Evolutionary conservation across 2,329 filamentous ascomycete genomes (phyloP).

Genomic region (Colletotrichum tamarilloi): DNA sequence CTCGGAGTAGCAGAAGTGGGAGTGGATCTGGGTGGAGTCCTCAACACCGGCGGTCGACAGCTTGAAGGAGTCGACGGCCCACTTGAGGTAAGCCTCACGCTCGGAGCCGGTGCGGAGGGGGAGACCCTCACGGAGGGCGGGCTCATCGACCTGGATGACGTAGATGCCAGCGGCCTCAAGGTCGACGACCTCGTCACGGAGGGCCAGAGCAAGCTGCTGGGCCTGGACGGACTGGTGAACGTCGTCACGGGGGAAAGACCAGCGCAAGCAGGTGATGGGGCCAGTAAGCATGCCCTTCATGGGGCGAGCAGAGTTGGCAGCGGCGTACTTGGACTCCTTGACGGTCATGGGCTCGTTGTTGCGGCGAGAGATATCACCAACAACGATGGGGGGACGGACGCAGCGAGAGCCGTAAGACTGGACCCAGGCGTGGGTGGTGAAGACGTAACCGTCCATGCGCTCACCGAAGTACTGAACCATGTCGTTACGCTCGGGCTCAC

Average conservation of each 20-base stretch:
- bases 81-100: conserved; percentile 95
- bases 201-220: conserved; percentile 97
- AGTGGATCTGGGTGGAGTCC: conserved; percentile 99
- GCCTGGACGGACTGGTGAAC: conserved; percentile 99
- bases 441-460: conserved; percentile 94
- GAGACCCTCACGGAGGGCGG: conserved; percentile 98
- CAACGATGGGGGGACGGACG: conserved; percentile 97
- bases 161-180: conserved; percentile 96
- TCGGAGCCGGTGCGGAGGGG: conserved; percentile 93
- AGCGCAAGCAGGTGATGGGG: conserved; percentile 97
- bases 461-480: conserved; percentile 99
- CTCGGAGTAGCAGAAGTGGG: conserved; percentile 99
- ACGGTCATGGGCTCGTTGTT: conserved; percentile 88
- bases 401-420: conserved; percentile 98
- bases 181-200: conserved; percentile 98
- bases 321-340: conserved; percentile 99
- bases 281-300: conserved; percentile 99
- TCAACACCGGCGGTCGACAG: conserved; percentile 92
- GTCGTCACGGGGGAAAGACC: conserved; percentile 99
- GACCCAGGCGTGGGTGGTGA: conserved; percentile 99
- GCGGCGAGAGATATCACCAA: conserved; percentile 97
- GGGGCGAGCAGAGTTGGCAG: conserved; percentile 95
- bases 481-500: conserved; percentile 99
- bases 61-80: conserved; percentile 98
- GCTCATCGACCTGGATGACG: conserved; percentile 99